Percentiles rank a stretch among this genome's conserved stretches.
Evolutionary conservation across 2,329 filamentous ascomycete genomes (phyloP).

Genomic region (Xylariales sp.): DNA sequence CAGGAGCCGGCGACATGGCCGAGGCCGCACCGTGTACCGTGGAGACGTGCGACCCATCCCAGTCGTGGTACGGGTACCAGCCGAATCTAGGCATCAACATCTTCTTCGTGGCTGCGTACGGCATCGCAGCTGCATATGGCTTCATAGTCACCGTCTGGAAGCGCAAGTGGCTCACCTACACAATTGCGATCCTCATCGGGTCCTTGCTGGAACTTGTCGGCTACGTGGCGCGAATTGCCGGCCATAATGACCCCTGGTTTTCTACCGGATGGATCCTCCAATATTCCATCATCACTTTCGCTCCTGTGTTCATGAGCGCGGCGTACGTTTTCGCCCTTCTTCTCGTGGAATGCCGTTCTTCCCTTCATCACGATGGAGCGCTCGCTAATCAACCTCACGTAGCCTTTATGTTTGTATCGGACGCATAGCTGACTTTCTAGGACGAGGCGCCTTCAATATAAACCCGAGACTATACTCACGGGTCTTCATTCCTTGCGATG

Average conservation of each 20-base stretch:
- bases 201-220: constrained; percentile 27
- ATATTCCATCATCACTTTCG: constrained; percentile 25
- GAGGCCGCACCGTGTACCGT: constrained; percentile 3
- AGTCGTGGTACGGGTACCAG: constrained; percentile 28
- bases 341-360: not conserved
- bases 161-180: constrained; percentile 25
- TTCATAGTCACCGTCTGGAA: constrained; percentile 3
- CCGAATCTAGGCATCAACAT: constrained; percentile 27
- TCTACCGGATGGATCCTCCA: constrained; percentile 19
- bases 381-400: not conserved
- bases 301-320: constrained; percentile 25
- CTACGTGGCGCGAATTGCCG: constrained; percentile 17
- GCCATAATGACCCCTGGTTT: constrained; percentile 18
- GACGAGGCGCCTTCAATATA: constrained; percentile 25
- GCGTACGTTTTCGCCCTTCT: constrained; percentile 12
- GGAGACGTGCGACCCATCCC: constrained; percentile 3
- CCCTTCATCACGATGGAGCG: not conserved
- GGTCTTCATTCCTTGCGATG: constrained; percentile 26
- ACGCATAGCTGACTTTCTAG: constrained; percentile 22
- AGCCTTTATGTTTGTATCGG: constrained; percentile 30
- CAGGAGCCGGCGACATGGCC: not conserved
- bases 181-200: constrained; percentile 21
- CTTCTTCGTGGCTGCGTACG: constrained; percentile 23
- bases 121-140: constrained; percentile 2
- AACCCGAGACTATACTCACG: constrained; percentile 23